Evolutionary conservation across 225 moss, liverwort and hornwort genomes (phyloP).

Genomic region (Antitrichia curtipendula): DNA sequence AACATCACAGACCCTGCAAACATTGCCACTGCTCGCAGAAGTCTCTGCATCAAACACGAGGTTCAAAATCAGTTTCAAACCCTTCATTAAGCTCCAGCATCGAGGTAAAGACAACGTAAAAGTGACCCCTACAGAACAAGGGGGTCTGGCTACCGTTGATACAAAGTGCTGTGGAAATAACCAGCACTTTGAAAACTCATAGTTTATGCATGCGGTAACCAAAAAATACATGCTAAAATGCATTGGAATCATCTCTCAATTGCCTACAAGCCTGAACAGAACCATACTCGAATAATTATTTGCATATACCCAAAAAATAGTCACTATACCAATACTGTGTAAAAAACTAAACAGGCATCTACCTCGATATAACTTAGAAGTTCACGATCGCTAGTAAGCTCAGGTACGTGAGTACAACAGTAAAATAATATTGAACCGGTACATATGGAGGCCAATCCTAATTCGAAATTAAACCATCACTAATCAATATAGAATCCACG

Average conservation of each 20-base stretch:
- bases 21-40: constrained; percentile 36
- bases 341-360: not conserved
- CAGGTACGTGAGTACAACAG: not conserved
- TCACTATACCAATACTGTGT: not conserved
- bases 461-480: not conserved
- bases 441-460: not conserved
- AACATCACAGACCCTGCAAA: constrained; percentile 64
- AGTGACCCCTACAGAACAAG: not conserved
- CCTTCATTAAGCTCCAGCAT: not conserved
- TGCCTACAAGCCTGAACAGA: not conserved
- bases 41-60: constrained; percentile 23
- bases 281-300: not conserved
- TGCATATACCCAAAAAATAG: not conserved
- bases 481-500: not conserved
- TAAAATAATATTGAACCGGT: not conserved
- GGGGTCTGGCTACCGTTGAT: accelerated
- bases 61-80: not conserved
- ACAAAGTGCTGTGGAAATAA: not conserved
- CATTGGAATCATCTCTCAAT: not conserved
- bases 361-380: not conserved
- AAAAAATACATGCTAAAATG: not conserved
- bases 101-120: not conserved
- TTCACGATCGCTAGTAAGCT: not conserved
- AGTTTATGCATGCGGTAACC: not conserved
- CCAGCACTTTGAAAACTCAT: not conserved